These are phyloP conservation scores for Colletotrichum destructivum DNA, from an alignment of 2,329 filamentous ascomycete species.

Conservation along the genomic window DNA sequence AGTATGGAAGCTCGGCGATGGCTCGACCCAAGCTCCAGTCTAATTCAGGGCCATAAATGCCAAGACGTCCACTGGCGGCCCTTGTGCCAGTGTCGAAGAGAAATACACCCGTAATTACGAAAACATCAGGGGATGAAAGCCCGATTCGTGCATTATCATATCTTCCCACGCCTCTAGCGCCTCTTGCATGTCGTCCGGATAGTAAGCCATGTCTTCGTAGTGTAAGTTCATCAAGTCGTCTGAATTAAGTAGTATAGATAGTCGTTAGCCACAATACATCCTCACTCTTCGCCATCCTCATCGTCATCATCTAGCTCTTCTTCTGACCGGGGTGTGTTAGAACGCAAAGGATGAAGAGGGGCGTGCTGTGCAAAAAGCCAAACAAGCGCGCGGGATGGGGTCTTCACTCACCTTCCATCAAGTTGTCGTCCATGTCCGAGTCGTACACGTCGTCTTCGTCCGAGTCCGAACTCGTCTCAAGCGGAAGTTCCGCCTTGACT, in stretches of 20 bases:
- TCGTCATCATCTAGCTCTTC: slow-evolving; percentile 6
- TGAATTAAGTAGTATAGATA: not conserved
- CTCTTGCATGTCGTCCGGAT: slow-evolving; percentile 20
- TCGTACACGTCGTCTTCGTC: slow-evolving; percentile 14
- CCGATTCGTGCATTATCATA: slow-evolving; percentile 23
- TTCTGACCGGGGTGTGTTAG: slow-evolving; percentile 7
- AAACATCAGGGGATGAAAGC: not conserved
- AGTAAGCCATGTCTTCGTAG: slow-evolving; percentile 13
- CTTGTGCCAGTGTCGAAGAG: no score
- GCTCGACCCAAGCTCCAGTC: no score
- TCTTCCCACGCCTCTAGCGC: slow-evolving; percentile 26
- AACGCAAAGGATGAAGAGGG: not conserved
- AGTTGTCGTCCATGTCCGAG: slow-evolving; percentile 22
- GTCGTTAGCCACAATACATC: slow-evolving; percentile 16
- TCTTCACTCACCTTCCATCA: slow-evolving; percentile 33
- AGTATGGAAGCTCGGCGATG: no score
- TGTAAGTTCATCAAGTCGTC: slow-evolving; percentile 22
- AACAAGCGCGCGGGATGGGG: not conserved
- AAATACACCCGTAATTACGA: no score
- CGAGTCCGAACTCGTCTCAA: slow-evolving; percentile 1
- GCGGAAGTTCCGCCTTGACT: slow-evolving; percentile 39
- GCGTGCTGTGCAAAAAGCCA: not conserved
- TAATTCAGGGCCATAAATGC: no score
- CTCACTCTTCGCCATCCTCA: slow-evolving; percentile 16
- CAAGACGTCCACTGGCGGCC: no score